Conservation (phyloP, 805 yeast genomes). For the Candida insectorum region DNA sequence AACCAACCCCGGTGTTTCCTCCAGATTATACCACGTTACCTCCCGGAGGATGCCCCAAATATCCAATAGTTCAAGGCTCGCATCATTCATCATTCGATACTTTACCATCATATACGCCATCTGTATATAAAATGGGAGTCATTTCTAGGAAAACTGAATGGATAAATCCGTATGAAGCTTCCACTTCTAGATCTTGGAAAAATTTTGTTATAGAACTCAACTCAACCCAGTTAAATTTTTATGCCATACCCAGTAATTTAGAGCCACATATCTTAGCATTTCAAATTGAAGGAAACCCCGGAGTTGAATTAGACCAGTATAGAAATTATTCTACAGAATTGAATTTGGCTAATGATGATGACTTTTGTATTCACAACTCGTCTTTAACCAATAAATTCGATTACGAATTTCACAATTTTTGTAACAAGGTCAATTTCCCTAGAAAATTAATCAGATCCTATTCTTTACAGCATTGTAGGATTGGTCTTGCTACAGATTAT, state of each 20-base stretch:
- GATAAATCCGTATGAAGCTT: slow-evolving; percentile 70
- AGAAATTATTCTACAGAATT: slow-evolving; percentile 7
- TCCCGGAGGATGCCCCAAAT: slow-evolving; percentile 45
- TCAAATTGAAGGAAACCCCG: slow-evolving; percentile 4
- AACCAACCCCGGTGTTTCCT: slow-evolving; percentile 37
- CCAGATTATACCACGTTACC: slow-evolving; percentile 35
- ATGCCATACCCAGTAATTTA: slow-evolving; percentile 34
- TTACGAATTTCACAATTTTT: slow-evolving; percentile 23
- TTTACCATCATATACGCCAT: slow-evolving; percentile 66
- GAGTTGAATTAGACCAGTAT: slow-evolving; percentile 1
- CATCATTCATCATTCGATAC: slow-evolving; percentile 23
- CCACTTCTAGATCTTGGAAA: slow-evolving; percentile 70
- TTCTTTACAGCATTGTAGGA: slow-evolving; percentile 77
- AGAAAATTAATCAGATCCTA: slow-evolving; percentile 55
- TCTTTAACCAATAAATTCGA: slow-evolving; percentile 22
- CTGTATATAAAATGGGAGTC: slow-evolving; percentile 57
- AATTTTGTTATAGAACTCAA: slow-evolving; percentile 68
- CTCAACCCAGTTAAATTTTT: slow-evolving; percentile 81
- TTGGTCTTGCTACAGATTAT: slow-evolving; percentile 87
- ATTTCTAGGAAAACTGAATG: slow-evolving; percentile 70
- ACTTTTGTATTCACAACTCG: slow-evolving; percentile 13
- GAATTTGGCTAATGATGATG: slow-evolving; percentile 2
- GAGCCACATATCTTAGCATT: slow-evolving; percentile 25
- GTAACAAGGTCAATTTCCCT: slow-evolving; percentile 19
- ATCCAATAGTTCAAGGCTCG: slow-evolving; percentile 19